These are phyloP conservation scores for Saccharomyces jurei DNA, from an alignment of 805 yeast species.

Conservation along the genomic window DNA sequence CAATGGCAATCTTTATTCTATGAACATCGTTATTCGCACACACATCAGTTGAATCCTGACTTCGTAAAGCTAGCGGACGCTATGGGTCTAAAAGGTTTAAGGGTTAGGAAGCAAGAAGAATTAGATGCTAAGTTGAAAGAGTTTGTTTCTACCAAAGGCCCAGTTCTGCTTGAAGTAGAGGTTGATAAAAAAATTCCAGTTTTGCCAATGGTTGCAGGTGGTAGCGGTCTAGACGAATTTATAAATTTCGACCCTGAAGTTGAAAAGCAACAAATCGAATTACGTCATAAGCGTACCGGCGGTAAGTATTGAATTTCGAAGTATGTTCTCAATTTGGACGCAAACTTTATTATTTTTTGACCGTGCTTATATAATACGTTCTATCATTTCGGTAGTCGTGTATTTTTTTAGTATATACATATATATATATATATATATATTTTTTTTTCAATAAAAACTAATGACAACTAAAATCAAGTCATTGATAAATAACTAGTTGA, in stretches of 20 bases:
- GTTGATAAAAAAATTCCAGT: slow-evolving; percentile 91
- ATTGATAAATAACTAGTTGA: not conserved
- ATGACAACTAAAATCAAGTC: not conserved
- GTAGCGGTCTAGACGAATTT: slow-evolving; percentile 89
- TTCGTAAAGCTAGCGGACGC: slow-evolving; percentile 89
- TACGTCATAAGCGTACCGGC: slow-evolving; percentile 65
- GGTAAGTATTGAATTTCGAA: slow-evolving; percentile 46
- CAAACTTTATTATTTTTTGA: not conserved
- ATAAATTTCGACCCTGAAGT: slow-evolving; percentile 77
- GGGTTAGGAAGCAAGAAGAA: slow-evolving; percentile 62
- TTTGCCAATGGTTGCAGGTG: slow-evolving; percentile 96
- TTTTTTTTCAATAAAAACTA: not conserved
- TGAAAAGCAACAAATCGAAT: slow-evolving; percentile 59
- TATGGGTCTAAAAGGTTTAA: slow-evolving; percentile 83
- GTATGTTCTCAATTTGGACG: not conserved
- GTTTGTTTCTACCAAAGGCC: slow-evolving; percentile 71
- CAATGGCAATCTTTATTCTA: slow-evolving; percentile 98
- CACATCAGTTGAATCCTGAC: slow-evolving; percentile 93
- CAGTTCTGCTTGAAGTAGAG: slow-evolving; percentile 81
- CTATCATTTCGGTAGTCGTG: not conserved
- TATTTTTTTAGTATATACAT: not conserved
- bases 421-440: not conserved
- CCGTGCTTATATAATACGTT: not conserved
- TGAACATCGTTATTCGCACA: slow-evolving; percentile 95
- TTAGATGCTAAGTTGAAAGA: slow-evolving; percentile 49